Evolutionary conservation across 2,329 filamentous ascomycete species (phyloP).

Genomic region (Paramyrothecium sp.): DNA sequence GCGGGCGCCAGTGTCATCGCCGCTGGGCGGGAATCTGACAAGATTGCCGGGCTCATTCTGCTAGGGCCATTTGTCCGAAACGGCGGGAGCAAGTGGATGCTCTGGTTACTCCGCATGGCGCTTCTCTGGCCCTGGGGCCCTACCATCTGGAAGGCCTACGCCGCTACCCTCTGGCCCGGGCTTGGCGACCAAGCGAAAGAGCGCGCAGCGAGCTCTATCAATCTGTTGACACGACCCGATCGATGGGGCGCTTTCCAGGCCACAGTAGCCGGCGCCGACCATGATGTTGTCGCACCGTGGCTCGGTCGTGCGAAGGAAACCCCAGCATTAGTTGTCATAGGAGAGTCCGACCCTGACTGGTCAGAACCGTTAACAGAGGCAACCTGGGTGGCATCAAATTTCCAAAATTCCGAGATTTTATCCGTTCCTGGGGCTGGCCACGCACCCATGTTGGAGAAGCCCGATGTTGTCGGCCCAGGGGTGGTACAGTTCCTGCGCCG

Average conservation of each 20-base stretch:
- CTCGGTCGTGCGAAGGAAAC: conserved; percentile 8
- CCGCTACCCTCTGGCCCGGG: conserved; percentile 11
- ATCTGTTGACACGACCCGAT: conserved; percentile 9
- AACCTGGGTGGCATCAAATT: conserved; percentile 11
- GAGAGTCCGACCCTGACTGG: conserved; percentile 14
- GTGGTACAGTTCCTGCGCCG: no score
- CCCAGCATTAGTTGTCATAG: conserved; percentile 13
- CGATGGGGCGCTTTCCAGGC: conserved; percentile 13
- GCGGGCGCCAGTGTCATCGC: no score
- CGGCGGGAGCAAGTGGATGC: no score
- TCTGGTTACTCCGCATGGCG: no score
- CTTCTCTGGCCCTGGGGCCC: no score
- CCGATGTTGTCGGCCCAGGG: conserved; percentile 4
- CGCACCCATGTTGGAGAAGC: conserved; percentile 10
- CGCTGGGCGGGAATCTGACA: no score
- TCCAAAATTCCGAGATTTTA: conserved; percentile 2
- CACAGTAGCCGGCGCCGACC: conserved; percentile 9
- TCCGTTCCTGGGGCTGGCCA: conserved; percentile 9
- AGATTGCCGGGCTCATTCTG: no score
- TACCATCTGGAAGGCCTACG: background rate
- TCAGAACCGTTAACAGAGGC: conserved; percentile 11
- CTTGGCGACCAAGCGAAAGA: conserved; percentile 9
- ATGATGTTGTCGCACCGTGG: conserved; percentile 6
- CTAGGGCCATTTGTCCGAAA: no score
- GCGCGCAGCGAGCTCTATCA: conserved; percentile 6